A percentile compares a stretch with the other conserved stretches of the same genome.
Conservation (phyloP, 228 moss, liverwort and hornwort species). For the Sphagnum fallax region DNA sequence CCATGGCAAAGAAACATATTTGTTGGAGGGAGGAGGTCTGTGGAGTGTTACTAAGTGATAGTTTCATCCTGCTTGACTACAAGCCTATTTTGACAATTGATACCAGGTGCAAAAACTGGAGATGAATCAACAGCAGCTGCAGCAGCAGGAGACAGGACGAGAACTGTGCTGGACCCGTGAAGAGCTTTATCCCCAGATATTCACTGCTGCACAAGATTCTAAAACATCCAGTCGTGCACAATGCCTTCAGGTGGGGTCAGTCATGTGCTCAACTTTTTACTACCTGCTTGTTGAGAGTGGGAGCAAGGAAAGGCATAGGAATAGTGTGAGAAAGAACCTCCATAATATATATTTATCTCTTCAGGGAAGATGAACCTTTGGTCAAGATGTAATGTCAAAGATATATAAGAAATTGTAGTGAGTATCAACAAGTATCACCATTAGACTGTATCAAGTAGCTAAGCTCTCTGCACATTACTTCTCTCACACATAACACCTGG, state of each 20-base stretch:
- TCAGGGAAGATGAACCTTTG: no score
- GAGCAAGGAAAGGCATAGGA: background rate
- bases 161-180: background rate
- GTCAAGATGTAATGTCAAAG: no score
- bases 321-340: no score
- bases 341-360: no score
- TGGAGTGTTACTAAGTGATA: no score
- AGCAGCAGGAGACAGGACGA: conserved; percentile 1
- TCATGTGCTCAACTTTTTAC: background rate
- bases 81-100: background rate
- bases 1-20: no score
- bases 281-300: background rate
- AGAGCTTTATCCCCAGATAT: background rate
- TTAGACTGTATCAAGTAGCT: no score
- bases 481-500: no score
- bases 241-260: background rate
- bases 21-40: no score
- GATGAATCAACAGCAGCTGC: background rate
- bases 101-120: conserved; percentile 9
- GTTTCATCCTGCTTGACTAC: background rate
- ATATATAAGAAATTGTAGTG: no score
- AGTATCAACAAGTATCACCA: no score
- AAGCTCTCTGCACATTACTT: no score
- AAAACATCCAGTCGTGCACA: conserved; percentile 3
- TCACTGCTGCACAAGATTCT: background rate